Base-by-base conservation (phyloP, 345 rosid species). In the Linum tenue region DNA sequence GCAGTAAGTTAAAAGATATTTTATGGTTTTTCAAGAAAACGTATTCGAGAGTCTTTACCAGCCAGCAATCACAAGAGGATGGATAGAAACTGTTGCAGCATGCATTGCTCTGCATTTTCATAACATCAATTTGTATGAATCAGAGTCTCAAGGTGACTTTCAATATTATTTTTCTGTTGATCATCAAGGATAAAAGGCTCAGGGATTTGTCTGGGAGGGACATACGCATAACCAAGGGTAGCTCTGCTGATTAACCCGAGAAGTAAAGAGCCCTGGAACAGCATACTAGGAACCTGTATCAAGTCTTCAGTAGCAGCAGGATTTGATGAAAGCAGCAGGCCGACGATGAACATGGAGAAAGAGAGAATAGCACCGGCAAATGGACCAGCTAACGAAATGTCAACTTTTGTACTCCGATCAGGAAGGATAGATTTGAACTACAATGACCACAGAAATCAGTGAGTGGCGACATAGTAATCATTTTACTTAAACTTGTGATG, bases 401-500 rank as follows among this genome's bases (percentile, higher is more conserved):
- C 96, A 55, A 92, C 97, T 86, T 83, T 73, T 59, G 97, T 87
- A 75, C 87, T 81, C 62, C 90, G 87, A 78, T 92, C 95, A 12
- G 97, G 98, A 73, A 92, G 88, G 75, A 90, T 84, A 37, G 97
- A 87, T 79, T 92, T 92, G 81, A 87, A 90, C 98, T 92, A 78
- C 81, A 82, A 59, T 70, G 59, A 67, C 53, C 48, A 22, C 31
- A 65, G 11, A 59, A 67, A 56, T 17, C 6, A 11, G 44, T 35
- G 35, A 51, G 12, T 48, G 62, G 35, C 16, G 70, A 37, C 15
- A 55, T 36, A 14, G 37, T 5, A 55, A 22, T 56, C 12, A 3
- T 37, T 17, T n/a, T 31, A 22, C 8, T 57, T 2, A 57, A 22
- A 7, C 1, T n/a, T 17, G 7, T 9, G 38, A 57, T 17, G 60